These are phyloP conservation scores for Mortierella sp. DNA, from an alignment of 371 early-diverging fungal species.

Conservation along the genomic window DNA sequence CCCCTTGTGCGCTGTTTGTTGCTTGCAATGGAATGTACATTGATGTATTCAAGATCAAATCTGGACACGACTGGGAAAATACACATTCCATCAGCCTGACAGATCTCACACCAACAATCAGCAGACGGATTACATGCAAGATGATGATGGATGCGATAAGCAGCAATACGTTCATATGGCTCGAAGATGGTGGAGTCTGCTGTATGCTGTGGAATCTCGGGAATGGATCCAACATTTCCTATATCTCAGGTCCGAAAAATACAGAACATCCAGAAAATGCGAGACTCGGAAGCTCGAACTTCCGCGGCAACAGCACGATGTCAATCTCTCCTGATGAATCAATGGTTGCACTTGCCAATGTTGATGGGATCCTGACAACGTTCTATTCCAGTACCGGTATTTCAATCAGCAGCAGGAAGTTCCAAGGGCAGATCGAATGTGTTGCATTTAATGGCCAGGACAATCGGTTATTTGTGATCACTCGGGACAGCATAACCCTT, in stretches of 20 bases:
- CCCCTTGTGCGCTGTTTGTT: conserved; percentile 14
- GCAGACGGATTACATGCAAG: conserved; percentile 44
- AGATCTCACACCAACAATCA: conserved; percentile 41
- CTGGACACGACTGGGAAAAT: conserved; percentile 22
- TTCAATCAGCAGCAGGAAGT: conserved; percentile 34
- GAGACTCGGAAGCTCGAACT: conserved; percentile 19
- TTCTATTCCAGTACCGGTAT: conserved; percentile 40
- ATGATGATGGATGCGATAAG: conserved; percentile 48
- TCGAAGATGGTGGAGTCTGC: conserved; percentile 36
- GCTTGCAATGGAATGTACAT: conserved; percentile 42
- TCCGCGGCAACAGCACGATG: conserved; percentile 47
- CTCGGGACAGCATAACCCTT: conserved; percentile 21
- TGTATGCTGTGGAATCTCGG: conserved; percentile 40
- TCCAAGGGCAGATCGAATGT: conserved; percentile 39
- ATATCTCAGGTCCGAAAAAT: conserved; percentile 41
- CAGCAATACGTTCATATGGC: conserved; percentile 49
- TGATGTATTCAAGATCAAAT: conserved; percentile 23
- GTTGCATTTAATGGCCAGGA: conserved; percentile 14
- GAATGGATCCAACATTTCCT: conserved; percentile 39
- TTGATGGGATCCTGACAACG: conserved; percentile 43
- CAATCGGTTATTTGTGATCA: conserved; percentile 25
- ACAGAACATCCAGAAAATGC: conserved; percentile 30
- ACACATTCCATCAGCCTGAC: conserved; percentile 26
- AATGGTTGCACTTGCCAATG: conserved; percentile 42
- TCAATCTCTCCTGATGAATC: conserved; percentile 45